A percentile compares a stretch with the other conserved stretches of the same genome.
Conservation (phyloP, 176 grass and related monocot species). For the Aechmea fasciata region DNA sequence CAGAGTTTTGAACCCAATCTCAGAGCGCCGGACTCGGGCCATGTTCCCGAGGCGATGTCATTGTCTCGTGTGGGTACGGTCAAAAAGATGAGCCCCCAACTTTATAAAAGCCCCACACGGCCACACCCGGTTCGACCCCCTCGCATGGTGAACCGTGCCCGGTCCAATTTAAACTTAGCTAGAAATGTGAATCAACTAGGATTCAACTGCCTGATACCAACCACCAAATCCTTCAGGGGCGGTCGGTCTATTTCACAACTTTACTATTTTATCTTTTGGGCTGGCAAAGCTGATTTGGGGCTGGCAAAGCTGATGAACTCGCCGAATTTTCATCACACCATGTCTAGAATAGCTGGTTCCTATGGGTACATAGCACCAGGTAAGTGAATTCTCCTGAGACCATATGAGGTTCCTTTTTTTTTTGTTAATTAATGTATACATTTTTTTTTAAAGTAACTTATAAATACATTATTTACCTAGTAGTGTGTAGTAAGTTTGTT, state of each 20-base stretch:
- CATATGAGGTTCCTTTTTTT: neutral
- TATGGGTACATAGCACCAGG: constrained; percentile 99
- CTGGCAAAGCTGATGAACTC: constrained; percentile 94
- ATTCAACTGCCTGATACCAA: too few relatives aligned
- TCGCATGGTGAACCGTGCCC: constrained; percentile 16
- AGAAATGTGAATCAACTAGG: too few relatives aligned
- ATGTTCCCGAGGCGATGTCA: constrained; percentile 28
- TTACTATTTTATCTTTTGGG: constrained; percentile 21
- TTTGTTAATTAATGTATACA: too few relatives aligned
- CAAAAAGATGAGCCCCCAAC: constrained; percentile 23
- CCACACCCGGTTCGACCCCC: constrained; percentile 11
- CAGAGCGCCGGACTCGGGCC: neutral
- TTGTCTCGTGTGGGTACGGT: constrained; percentile 29
- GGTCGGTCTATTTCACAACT: neutral
- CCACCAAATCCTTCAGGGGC: too few relatives aligned
- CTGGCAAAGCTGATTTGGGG: constrained; percentile 96
- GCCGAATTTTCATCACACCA: constrained; percentile 79
- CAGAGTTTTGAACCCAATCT: neutral
- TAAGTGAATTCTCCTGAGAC: constrained; percentile 21
- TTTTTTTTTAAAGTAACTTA: too few relatives aligned
- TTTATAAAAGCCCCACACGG: constrained; percentile 22
- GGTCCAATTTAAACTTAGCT: too few relatives aligned
- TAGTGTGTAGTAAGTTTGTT: neutral
- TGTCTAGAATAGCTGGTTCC: constrained; percentile 78
- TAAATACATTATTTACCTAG: neutral